phyloP scores from a whole-genome alignment of 345 rosid species.

The Hibiscus syriacus region DNA sequence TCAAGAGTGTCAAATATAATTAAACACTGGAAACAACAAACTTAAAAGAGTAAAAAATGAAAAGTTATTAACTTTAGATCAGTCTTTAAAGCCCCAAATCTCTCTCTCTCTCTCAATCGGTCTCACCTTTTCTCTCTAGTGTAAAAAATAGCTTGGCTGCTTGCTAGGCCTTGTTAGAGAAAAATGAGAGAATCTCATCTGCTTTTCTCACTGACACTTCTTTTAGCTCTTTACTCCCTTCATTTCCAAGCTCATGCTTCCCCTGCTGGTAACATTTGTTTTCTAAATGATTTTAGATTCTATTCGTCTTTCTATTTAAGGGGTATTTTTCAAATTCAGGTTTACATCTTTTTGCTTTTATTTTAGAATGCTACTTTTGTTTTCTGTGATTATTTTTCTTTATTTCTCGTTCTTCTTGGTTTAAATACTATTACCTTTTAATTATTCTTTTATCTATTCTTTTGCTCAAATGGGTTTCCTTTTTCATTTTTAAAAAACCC shows the following conservation, averaged over 20 bases:
- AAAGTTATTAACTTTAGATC: too few species aligned
- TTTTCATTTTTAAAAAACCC: background rate
- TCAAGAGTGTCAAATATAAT: too few species aligned
- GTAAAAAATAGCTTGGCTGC: background rate
- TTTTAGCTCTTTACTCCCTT: too few species aligned
- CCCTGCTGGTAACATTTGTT: slow-evolving; percentile 49
- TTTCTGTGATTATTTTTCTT: background rate
- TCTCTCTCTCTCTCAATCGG: background rate
- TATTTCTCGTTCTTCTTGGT: background rate
- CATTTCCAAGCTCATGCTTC: slow-evolving; percentile 64
- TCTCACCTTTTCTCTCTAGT: background rate
- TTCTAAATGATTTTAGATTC: background rate
- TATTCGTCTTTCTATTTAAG: slow-evolving; percentile 12
- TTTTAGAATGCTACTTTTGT: background rate
- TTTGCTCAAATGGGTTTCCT: background rate
- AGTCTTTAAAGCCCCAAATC: background rate
- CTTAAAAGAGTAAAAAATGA: too few species aligned
- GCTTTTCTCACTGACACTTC: slow-evolving; percentile 13
- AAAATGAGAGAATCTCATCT: slow-evolving; percentile 46
- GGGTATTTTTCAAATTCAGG: background rate
- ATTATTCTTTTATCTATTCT: background rate
- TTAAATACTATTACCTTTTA: background rate
- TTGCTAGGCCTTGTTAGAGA: slow-evolving; percentile 1
- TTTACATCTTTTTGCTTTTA: background rate
- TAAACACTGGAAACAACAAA: too few species aligned